Conservation (phyloP, 163 green algal genomes). For the Prototheca wickerhamii region DNA sequence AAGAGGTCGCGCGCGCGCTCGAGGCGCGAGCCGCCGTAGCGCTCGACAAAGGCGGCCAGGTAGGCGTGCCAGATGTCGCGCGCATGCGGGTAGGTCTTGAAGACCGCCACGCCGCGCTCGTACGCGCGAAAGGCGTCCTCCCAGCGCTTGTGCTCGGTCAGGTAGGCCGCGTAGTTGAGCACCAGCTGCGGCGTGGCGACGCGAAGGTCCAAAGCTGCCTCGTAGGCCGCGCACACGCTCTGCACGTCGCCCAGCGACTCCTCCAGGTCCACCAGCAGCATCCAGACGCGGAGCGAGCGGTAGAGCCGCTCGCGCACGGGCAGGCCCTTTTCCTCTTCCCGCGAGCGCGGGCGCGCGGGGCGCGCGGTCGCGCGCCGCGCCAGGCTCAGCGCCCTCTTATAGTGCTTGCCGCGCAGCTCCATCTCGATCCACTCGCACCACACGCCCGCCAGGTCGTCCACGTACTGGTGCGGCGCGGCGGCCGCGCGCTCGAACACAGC, state of each 20-base stretch:
- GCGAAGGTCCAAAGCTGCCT: constrained; percentile 74
- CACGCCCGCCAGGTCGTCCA: constrained; percentile 88
- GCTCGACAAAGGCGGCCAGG: constrained; percentile 36
- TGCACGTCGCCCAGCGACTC: constrained; percentile 86
- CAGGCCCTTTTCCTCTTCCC: constrained; percentile 30
- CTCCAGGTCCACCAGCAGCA: constrained; percentile 87
- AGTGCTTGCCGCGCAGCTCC: constrained; percentile 89
- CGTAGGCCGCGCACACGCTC: constrained; percentile 65
- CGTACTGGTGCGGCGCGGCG: constrained; percentile 66
- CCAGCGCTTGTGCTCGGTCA: constrained; percentile 85
- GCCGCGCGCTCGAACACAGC: neutral
- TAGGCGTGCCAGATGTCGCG: constrained; percentile 92
- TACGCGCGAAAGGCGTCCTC: constrained; percentile 93
- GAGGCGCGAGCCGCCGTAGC: constrained; percentile 78
- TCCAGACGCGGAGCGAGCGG: constrained; percentile 84
- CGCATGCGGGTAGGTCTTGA: constrained; percentile 88
- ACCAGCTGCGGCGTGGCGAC: constrained; percentile 90
- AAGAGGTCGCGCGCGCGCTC: constrained; percentile 93
- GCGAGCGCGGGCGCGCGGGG: constrained; percentile 22
- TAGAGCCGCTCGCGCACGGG: constrained; percentile 78
- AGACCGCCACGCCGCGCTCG: constrained; percentile 81
- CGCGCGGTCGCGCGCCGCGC: constrained; percentile 55
- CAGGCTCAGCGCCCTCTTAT: constrained; percentile 59
- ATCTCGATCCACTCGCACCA: constrained; percentile 96
- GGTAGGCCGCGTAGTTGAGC: constrained; percentile 85